Base-by-base conservation (phyloP, 805 yeast genomes). In the Hagleromyces aurorensis region DNA sequence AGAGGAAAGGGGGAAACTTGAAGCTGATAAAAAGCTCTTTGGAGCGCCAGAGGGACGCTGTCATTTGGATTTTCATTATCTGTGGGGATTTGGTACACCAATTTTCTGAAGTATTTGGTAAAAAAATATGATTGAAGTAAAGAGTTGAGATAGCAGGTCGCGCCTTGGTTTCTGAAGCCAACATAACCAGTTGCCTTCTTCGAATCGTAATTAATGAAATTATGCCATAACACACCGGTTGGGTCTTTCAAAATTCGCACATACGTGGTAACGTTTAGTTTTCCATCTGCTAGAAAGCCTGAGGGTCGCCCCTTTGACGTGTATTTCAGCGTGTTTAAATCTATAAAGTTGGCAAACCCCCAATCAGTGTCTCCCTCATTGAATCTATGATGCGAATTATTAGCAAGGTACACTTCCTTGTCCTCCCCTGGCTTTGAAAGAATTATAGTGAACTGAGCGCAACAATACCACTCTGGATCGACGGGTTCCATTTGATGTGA, bases 111-210 rank as follows among this genome's bases (percentile, higher is more conserved):
- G 17, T 65, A 62, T 40, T 75, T 75, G 1, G 98, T 91, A 50
- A 84, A 84, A 54, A 68, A 91, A 44, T 91, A 81, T 7, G 95
- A 82, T 56, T 91, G 98, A 31, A 91, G 59, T 36, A 91, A 65
- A 0, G 97, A 89, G 55, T 91, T 91, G 51, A 91, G 70, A 58
- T 91, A 91, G 56, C 99, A 91, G 0, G 99, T 91, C 2, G 99
- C 99, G 40, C 98, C 99, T 61, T 91, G 99, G 50, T 91, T 91
- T 42, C 75, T 78, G 38, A 91, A 71, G 1, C 99, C 99, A 6
- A 86, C 94, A 52, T 68, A 86, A 0, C 97, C 96, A 0, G 97
- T 84, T 30, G 64, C 75, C 45, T 76, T 72, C 52, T 86, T 85
- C 2, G 96, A 86, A 56, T 91, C 85, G 57, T 83, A 83, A 47